Evolutionary conservation across 192 early-diverging fungal genomes (phyloP), one percentile per base, ranked within the genome.

Genomic region (Coemansia sp.): DNA sequence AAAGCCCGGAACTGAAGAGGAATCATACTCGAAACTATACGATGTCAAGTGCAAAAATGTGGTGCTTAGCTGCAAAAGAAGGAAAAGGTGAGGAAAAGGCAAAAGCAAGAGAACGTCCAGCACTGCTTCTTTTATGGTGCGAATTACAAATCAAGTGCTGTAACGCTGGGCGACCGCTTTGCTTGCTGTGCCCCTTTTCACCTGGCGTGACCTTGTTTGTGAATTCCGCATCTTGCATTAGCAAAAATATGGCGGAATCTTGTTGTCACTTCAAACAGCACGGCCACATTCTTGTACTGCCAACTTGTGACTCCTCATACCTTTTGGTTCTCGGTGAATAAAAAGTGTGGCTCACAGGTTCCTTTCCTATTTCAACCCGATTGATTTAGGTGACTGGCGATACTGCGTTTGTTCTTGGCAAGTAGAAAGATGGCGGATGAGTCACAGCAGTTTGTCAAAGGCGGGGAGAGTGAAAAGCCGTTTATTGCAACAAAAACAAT

Each of bases 21-120:
- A 50, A 37, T 19, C 60, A 62, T 35, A n/a, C 41, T 43, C 15
- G 41, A 43, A 43, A n/a, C 41, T 43, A 43, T 38, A 38, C 37
- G 37, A 21, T 21, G 19, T 21, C 19, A 32, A n/a, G 41, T 43
- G 41, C 14, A 43, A n/a, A 43, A n/a, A 10, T 43, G 41, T n/a
- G 41, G 14, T 15, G 11, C 6, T 43, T 43, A 43, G 41, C 15
- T 43, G 41, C 41, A 43, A 43, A 43, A 43, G 41, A 15, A n/a
- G 15, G 12, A 43, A 43, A 43, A 15, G 41, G 41, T 43, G 9
- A 15, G 41, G 41, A 43, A 9, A 43, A 43, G 9, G 37, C 37
- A 38, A 9, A 43, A 43, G 15, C 3, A 15, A 15, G 11, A 14
- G 2, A 4, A 43, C 11, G 41, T 6, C 41, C 12, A 15, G 11